These are phyloP conservation scores for Aspergillus glaucus DNA, from an alignment of 2,329 filamentous ascomycete genomes.

Conservation along the genomic window DNA sequence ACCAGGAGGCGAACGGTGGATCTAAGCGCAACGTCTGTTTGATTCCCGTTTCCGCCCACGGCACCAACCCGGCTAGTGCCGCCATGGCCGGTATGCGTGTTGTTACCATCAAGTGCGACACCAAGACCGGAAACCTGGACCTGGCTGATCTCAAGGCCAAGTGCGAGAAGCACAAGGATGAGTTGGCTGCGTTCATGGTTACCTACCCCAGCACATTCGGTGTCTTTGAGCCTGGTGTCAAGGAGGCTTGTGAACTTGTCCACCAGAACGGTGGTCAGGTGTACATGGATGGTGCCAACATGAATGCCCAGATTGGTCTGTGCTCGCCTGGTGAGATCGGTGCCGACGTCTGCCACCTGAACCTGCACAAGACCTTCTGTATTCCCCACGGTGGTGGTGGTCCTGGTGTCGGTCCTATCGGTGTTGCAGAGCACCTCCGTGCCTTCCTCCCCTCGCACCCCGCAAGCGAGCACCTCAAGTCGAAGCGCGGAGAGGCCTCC, in stretches of 20 bases:
- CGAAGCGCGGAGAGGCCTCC: conserved; percentile 41
- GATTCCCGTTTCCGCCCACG: conserved; percentile 91
- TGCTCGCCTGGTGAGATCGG: conserved; percentile 94
- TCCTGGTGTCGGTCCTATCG: conserved; percentile 88
- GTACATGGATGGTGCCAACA: conserved; percentile 98
- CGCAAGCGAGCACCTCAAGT: conserved; percentile 44
- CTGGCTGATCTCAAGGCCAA: conserved; percentile 78
- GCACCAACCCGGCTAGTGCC: conserved; percentile 90
- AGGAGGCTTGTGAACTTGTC: conserved; percentile 76
- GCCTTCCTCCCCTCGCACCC: conserved; percentile 71
- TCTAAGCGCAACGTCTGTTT: conserved; percentile 78
- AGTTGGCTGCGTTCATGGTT: conserved; percentile 90
- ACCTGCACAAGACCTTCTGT: conserved; percentile 98
- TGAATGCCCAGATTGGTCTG: conserved; percentile 95
- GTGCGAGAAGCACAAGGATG: conserved; percentile 77
- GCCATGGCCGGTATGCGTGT: conserved; percentile 96
- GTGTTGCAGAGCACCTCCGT: conserved; percentile 74
- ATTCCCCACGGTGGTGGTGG: conserved; percentile 94
- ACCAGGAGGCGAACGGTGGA: conserved; percentile 61
- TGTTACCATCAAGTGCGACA: conserved; percentile 84
- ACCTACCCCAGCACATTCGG: conserved; percentile 95
- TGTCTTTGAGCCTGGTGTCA: conserved; percentile 86
- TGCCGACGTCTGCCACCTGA: conserved; percentile 93
- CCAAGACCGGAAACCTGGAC: conserved; percentile 81
- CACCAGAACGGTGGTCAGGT: conserved; percentile 86